Evolutionary conservation across 129 eudicot species (phyloP).

Genomic region (Escallonia herrerae): DNA sequence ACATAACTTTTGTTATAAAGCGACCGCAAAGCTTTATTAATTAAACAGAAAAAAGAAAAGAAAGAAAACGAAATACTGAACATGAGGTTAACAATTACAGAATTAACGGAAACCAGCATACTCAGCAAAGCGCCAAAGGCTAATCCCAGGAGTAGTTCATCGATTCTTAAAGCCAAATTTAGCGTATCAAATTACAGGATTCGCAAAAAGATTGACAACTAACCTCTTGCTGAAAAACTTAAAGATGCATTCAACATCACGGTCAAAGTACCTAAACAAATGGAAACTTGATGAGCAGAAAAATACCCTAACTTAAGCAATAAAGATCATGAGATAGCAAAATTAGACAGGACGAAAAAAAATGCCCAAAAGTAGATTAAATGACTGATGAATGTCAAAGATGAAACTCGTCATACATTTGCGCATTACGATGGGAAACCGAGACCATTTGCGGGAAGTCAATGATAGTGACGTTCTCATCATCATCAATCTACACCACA

Average conservation of each 20-base stretch:
- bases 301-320: not conserved
- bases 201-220: not conserved
- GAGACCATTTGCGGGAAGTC: constrained; percentile 99
- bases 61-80: no score
- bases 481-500: constrained; percentile 74
- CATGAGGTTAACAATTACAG: no score
- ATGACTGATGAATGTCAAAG: not conserved
- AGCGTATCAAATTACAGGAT: no score
- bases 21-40: no score
- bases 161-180: no score
- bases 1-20: no score
- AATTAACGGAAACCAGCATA: no score
- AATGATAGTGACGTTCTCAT: constrained; percentile 80
- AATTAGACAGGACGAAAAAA: not conserved
- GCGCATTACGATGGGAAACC: constrained; percentile 81
- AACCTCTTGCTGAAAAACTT: constrained; percentile 78
- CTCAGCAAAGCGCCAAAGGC: no score
- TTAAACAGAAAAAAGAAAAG: no score
- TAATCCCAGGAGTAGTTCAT: no score
- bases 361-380: not conserved
- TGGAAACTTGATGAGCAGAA: not conserved
- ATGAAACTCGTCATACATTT: constrained; percentile 46
- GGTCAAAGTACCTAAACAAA: constrained; percentile 73
- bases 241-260: constrained; percentile 82
- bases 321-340: constrained; percentile 3